A percentile compares a stretch with the other conserved stretches of the same genome.
These are phyloP conservation scores for Paramecium primaurelia DNA, from an alignment of 73 alveolate genomes.

Conservation along the genomic window DNA sequence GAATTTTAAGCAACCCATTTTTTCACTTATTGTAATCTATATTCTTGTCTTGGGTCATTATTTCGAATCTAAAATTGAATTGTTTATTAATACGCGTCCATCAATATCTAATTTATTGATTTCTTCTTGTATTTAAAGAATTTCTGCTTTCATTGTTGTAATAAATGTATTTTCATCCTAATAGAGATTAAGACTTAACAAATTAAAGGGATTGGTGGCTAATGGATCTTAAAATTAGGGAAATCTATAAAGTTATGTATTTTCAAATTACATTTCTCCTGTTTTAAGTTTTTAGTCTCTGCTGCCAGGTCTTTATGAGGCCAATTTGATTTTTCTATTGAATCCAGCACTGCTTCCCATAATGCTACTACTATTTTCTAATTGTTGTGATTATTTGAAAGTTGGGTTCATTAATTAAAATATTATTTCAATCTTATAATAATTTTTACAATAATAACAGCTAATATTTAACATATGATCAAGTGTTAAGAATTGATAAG, in stretches of 20 bases:
- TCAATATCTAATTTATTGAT: constrained; percentile 34
- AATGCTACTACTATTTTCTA: constrained; percentile 7
- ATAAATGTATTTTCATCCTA: constrained; percentile 4
- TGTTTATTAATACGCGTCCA: neutral
- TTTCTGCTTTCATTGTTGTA: constrained; percentile 8
- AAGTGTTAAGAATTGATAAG: neutral
- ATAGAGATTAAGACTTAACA: neutral
- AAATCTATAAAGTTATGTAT: neutral
- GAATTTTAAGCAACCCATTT: constrained; percentile 30
- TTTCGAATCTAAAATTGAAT: constrained; percentile 1
- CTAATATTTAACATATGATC: neutral
- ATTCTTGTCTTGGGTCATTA: constrained; percentile 13
- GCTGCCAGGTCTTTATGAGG: constrained; percentile 39
- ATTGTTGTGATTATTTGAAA: neutral
- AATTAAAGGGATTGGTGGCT: constrained; percentile 6
- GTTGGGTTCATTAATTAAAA: neutral
- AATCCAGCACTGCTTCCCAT: constrained; percentile 19
- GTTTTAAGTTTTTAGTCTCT: constrained; percentile 15
- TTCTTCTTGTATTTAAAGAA: neutral
- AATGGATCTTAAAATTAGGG: constrained; percentile 23
- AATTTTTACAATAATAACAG: neutral
- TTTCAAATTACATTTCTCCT: constrained; percentile 43
- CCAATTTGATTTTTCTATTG: neutral
- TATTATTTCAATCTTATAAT: neutral
- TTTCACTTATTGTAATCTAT: neutral